Percentiles rank a stretch among this genome's conserved stretches.
phyloP scores from a whole-genome alignment of 106 monocot species.

The Dendrobium officinale region DNA sequence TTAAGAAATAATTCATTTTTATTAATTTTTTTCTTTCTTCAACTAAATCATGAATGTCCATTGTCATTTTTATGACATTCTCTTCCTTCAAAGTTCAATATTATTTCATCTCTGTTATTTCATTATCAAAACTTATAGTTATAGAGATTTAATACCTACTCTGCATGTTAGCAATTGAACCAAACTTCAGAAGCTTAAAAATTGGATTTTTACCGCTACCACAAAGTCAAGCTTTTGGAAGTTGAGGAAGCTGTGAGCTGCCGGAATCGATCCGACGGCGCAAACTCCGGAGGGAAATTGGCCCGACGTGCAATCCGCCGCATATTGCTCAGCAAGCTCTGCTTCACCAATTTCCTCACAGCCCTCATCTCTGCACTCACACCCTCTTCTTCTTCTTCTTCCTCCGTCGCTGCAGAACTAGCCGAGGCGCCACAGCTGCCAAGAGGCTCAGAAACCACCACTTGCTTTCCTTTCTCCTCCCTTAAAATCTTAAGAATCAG shows the following conservation, averaged over 20 bases:
- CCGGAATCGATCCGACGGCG: constrained; percentile 29
- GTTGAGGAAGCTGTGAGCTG: constrained; percentile 26
- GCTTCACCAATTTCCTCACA: constrained; percentile 59
- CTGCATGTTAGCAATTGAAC: too few species aligned
- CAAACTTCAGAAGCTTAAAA: neutral
- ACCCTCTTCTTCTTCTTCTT: constrained; percentile 6
- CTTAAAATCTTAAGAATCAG: constrained; percentile 53
- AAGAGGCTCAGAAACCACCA: constrained; percentile 15
- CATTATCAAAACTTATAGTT: too few species aligned
- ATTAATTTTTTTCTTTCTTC: too few species aligned
- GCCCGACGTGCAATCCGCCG: constrained; percentile 58
- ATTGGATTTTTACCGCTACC: neutral
- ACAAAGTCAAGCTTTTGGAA: constrained; percentile 80
- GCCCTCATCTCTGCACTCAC: constrained; percentile 61
- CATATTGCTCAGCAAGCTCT: constrained; percentile 78
- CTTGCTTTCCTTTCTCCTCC: constrained; percentile 52
- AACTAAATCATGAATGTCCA: too few species aligned
- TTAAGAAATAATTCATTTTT: too few species aligned
- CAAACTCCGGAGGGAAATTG: constrained; percentile 42
- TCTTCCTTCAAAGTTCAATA: too few species aligned
- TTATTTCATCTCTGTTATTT: too few species aligned
- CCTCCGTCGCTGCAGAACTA: neutral
- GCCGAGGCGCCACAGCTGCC: constrained; percentile 5
- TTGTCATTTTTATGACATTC: too few species aligned
- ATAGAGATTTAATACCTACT: too few species aligned